Conservation (phyloP, 2,329 filamentous ascomycete species). For the Arthrobotrys megalospora region DNA sequence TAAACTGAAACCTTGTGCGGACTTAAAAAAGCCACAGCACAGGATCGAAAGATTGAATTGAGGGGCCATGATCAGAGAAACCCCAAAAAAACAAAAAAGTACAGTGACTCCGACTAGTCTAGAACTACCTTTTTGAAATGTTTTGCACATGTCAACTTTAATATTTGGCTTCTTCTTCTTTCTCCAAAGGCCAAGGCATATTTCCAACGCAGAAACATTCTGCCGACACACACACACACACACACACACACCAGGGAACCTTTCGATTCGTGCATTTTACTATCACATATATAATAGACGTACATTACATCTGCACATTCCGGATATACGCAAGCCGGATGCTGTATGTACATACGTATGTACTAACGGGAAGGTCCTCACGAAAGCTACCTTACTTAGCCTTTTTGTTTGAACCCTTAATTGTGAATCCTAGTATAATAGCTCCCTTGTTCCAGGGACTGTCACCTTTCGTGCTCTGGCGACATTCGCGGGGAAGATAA, state of each 20-base stretch:
- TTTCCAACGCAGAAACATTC: constrained; percentile 14
- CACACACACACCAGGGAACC: no score
- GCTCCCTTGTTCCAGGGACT: constrained; percentile 3
- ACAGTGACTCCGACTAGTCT: constrained; percentile 8
- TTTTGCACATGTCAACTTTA: constrained; percentile 25
- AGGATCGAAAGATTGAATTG: no score
- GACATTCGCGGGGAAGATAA: background rate
- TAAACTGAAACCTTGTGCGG: background rate
- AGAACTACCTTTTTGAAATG: background rate
- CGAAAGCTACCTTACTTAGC: background rate
- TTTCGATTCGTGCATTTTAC: background rate
- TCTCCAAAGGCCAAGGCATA: background rate
- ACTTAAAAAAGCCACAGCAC: background rate
- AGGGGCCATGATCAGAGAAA: background rate
- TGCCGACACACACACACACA: constrained; percentile 5
- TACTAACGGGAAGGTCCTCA: constrained; percentile 2
- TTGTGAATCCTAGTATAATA: constrained; percentile 7
- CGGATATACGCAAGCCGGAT: constrained; percentile 21
- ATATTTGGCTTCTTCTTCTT: constrained; percentile 22
- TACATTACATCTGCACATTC: constrained; percentile 13
- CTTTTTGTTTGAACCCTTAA: background rate
- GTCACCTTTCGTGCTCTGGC: no score
- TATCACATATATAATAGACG: constrained; percentile 1
- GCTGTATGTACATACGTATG: background rate
- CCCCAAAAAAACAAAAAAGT: background rate